Base-by-base conservation (phyloP, 345 rosid species). In the Theobroma cacao region DNA sequence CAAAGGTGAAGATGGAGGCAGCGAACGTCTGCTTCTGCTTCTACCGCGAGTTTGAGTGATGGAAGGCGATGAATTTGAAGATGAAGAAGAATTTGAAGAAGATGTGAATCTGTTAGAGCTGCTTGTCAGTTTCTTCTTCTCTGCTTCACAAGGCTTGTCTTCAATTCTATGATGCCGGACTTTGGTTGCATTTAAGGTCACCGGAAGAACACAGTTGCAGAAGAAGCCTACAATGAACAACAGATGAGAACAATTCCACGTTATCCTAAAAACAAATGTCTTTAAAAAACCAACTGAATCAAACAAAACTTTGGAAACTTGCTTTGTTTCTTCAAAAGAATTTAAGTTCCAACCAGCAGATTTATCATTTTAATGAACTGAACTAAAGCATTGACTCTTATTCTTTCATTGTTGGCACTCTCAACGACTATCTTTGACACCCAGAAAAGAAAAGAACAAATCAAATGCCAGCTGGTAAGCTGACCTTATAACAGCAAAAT, bases 171-270 rank as follows among this genome's bases (percentile, higher is more conserved):
- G 93, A 75, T 85, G 84, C 61, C 86, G 52, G 41, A 94, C 82
- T 84, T 81, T 96, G 0, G 90, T 91, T 58, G 95, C 84, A 80
- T 89, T 89, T 80, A 96, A 75, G 60, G 87, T 89, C 22, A 90
- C 90, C 2, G 99, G 99, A 81, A 96, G 97, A 76, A 96, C 93
- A 84, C 98, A 96, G 71, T 92, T 92, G 87, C 94, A 91, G 64
- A 94, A 83, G 71, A 92, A 94, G 5, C 99, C 99, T 94, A 61
- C 72, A 74, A 28, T 10, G n/a, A 47, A 62, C 58, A 31, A 38
- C 12, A 33, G 8, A 41, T 22, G 7, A 30, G 4, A 22, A 36
- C 50, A 66, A 41, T 66, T 36, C 3, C 47, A 40, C 22, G 38
- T 10, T 17, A 7, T 34, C 41, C 4, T 18, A 14, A 0, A 14